Base-by-base conservation (phyloP, 257 asterid genomes). In the Osmanthus fragrans region DNA sequence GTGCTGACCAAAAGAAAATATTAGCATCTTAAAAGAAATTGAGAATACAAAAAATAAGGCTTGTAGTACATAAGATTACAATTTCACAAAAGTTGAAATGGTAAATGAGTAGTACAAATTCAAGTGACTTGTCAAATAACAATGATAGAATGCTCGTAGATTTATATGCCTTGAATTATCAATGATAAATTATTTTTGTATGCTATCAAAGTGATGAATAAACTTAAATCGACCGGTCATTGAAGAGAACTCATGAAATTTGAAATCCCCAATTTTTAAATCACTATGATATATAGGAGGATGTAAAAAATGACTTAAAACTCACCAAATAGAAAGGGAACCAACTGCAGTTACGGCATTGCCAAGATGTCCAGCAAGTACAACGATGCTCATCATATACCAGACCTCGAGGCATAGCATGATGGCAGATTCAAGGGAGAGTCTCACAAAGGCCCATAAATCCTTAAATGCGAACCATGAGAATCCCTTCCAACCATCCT, bases 401-500 rank as follows among this genome's bases (percentile, higher is more conserved):
- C 91, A 85, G 3, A 85, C 69, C 81, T 87, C 91, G 49, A 87
- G 84, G 80, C 91, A 87, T 32, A 85, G 66, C 89, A 87, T 87
- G 27, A 85, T 66, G 3, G 91, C 89, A 1, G 89, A 85, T 18
- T 87, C 86, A 56, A 87, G 65, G 13, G 91, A 87, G 29, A 87
- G 88, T 82, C 88, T 82, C 39, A 87, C 89, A 72, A 87, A 87
- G 0, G 86, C 85, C 90, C 91, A 85, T 15, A 87, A 83, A 16
- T 87, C 91, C 40, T 65, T 83, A 34, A 87, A 85, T 5, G 89
- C 87, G 1, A 80, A n/a, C 78, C 32, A 47, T 10, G 91, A 87
- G 80, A 84, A 83, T 23, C 91, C 91, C 5, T 30, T 85, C 91
- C 91, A 87, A 34, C 91, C 89, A 63, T 87, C 89, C 74, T 81